Evolutionary conservation across 2,329 filamentous ascomycete genomes (phyloP).

Genomic region (Trichoderma endophyticum): DNA sequence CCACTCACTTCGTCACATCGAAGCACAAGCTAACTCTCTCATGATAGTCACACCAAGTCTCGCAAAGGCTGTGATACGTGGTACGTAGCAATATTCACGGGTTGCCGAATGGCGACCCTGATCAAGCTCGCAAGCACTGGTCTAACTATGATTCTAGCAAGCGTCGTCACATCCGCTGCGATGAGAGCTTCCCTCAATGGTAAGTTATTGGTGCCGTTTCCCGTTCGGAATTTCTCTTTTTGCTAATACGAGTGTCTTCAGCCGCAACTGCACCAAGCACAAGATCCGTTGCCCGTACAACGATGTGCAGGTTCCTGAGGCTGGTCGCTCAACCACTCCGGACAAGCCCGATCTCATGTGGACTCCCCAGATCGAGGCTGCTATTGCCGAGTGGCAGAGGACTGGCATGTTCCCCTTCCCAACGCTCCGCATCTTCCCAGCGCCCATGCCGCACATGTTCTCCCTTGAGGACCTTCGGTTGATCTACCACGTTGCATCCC

Average conservation of each 20-base stretch:
- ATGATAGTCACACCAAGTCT: conserved; percentile 88
- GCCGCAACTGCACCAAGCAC: conserved; percentile 98
- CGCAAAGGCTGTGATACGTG: conserved; percentile 98
- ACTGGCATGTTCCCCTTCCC: conserved; percentile 85
- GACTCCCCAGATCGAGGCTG: conserved; percentile 78
- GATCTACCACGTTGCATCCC: conserved; percentile 84
- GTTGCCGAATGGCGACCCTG: neutral
- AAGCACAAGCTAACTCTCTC: conserved; percentile 17
- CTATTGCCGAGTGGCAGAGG: conserved; percentile 77
- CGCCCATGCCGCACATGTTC: conserved; percentile 68
- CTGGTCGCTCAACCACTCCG: conserved; percentile 57
- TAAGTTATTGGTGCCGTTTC: conserved; percentile 42
- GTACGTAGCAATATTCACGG: conserved; percentile 35
- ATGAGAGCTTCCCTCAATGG: conserved; percentile 98
- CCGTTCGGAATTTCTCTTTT: neutral
- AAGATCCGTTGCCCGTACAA: conserved; percentile 98
- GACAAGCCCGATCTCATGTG: conserved; percentile 73
- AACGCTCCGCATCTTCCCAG: conserved; percentile 72
- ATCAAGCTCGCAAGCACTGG: neutral
- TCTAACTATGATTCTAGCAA: conserved; percentile 51
- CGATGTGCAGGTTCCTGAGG: conserved; percentile 67
- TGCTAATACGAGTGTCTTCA: conserved; percentile 37
- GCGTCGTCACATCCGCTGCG: conserved; percentile 92
- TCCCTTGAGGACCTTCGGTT: conserved; percentile 77
- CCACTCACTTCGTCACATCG: neutral